A percentile compares a stretch with the other conserved stretches of the same genome.
These are phyloP conservation scores for Brassica juncea DNA, from an alignment of 345 rosid genomes.

Conservation along the genomic window DNA sequence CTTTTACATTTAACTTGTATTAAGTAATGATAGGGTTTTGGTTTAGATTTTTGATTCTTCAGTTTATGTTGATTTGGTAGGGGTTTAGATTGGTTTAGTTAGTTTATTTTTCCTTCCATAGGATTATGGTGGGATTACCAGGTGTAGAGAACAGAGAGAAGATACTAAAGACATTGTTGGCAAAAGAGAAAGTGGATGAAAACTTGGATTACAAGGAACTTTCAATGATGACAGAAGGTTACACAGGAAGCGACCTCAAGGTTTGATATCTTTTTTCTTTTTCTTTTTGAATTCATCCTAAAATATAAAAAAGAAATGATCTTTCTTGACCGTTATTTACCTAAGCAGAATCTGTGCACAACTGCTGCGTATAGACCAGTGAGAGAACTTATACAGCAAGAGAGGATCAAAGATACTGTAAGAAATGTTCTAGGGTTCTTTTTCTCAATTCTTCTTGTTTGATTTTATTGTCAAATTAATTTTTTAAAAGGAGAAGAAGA, in stretches of 20 bases:
- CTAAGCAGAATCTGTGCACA: constrained; percentile 72
- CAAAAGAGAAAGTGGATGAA: constrained; percentile 65
- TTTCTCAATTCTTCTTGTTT: background rate
- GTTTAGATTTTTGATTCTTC: background rate
- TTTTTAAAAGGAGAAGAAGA: constrained; percentile 55
- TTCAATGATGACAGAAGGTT: constrained; percentile 78
- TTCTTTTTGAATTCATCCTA: background rate
- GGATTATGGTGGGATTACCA: constrained; percentile 87
- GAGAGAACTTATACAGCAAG: constrained; percentile 81
- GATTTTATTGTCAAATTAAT: background rate
- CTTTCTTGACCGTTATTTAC: constrained; percentile 2
- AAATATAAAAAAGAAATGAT: background rate
- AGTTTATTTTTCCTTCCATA: constrained; percentile 14
- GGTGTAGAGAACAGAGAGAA: constrained; percentile 66
- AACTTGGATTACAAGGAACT: constrained; percentile 73
- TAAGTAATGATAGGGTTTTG: background rate
- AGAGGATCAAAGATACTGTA: constrained; percentile 68
- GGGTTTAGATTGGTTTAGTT: background rate
- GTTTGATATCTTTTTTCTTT: constrained; percentile 29
- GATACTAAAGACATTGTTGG: constrained; percentile 65
- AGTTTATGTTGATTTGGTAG: background rate
- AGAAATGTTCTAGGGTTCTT: background rate
- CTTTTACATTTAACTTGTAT: background rate
- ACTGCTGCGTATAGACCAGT: constrained; percentile 90
- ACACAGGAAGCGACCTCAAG: constrained; percentile 86